Evolutionary conservation across 2,329 filamentous ascomycete species (phyloP), one percentile per base, ranked within the genome.

Genomic region (Claviceps sp.): DNA sequence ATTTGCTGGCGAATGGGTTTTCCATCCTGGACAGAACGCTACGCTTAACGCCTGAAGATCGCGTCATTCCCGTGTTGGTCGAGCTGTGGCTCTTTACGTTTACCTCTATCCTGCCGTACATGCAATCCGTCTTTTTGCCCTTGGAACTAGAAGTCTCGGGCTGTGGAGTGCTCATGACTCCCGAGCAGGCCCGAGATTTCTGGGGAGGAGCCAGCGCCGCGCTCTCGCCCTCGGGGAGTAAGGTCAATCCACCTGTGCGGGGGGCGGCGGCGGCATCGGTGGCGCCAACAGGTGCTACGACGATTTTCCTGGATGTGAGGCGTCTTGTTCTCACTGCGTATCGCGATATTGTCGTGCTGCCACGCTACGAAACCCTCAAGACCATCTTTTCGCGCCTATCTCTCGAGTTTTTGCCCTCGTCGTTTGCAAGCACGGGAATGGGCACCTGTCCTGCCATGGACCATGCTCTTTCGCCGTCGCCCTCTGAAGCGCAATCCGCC

Each of bases 81-180:
- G 88, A 95, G 63, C 82, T 96, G 62, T 98, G 93, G 93, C 80
- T 94, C 53, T 83, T 93, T 46, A 90, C 93, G 0, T 96, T 96
- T 61, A 91, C 88, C 2, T 86, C 80, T 6, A 87, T 97, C 39
- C 70, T 97, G 5, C 93, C 93, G 0, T 97, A 95, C 62, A 83
- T 98, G 60, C 91, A 97, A 70, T 89, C 91, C 1, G 90, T 96
- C 1, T 96, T 98, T 63, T 72, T 98, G 1, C 93, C 90, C 0
- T 71, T 98, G 1, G 93, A 98, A 62, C 78, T 95, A 11, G 93
- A 98, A 64, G 95, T 98, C 64, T 84, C 88, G 50, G 93, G 91
- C 5, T 78, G 79, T 46, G 93, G 93, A 16, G 74, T 80, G 0
- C 78, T 97, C 51, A 84, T 97, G 78, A 83, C 78, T 0, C 67